Conservation (phyloP, 345 rosid genomes). For the Salix koriyanagi region DNA sequence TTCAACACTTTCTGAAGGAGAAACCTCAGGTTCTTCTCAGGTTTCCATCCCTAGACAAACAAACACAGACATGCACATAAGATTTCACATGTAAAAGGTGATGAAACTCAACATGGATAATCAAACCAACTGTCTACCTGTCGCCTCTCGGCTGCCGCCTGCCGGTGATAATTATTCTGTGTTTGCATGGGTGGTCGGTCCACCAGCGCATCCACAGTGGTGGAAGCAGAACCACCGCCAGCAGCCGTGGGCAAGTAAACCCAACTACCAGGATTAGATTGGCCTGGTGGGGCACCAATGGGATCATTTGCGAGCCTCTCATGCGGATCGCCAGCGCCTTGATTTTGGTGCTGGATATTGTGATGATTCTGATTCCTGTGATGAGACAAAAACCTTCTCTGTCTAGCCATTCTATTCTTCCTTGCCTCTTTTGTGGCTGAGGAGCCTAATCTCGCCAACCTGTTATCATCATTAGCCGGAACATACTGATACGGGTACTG, state of each 20-base stretch:
- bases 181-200: conserved; percentile 43
- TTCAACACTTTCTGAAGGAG: conserved; percentile 93
- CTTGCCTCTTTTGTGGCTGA: conserved; percentile 92
- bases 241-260: conserved; percentile 49
- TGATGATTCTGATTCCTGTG: conserved; percentile 33
- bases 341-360: conserved; percentile 36
- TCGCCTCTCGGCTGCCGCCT: conserved; percentile 52
- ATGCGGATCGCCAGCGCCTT: conserved; percentile 26
- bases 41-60: conserved; percentile 67
- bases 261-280: conserved; percentile 47
- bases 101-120: background rate
- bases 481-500: conserved; percentile 50
- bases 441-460: conserved; percentile 52
- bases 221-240: conserved; percentile 12
- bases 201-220: conserved; percentile 7
- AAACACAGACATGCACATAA: background rate
- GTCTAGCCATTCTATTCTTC: conserved; percentile 98
- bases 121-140: conserved; percentile 40
- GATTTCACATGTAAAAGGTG: background rate
- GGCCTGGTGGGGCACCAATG: conserved; percentile 19
- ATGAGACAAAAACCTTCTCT: conserved; percentile 63
- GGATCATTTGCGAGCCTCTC: conserved; percentile 35
- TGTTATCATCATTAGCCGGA: conserved; percentile 43
- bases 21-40: conserved; percentile 90
- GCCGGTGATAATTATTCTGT: conserved; percentile 53